Evolutionary conservation across 768 basidiomycete genomes (phyloP), one percentile per base, ranked within the genome.

Genomic region (Lentinula sp.): DNA sequence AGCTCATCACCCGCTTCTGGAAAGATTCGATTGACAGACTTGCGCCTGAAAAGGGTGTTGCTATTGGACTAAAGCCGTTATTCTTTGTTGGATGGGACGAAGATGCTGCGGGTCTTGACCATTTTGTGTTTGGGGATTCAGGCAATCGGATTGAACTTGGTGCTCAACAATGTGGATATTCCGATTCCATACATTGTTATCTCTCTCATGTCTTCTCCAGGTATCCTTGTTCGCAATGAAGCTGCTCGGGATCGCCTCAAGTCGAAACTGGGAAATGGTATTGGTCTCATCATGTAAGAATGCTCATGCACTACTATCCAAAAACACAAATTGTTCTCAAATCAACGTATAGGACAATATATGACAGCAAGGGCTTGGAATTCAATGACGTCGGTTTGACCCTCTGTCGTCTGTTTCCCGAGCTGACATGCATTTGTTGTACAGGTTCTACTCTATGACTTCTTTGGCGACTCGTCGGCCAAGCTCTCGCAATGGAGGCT

Each of bases 391-490:
- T 85, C 56, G 43, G 71, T 43, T 16, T 31, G 1, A 16, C 40
- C 6, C n/a, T 16, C 34, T 23, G 35, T 21, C 21, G 5, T 35
- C 16, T 48, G 32, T 48, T 53, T 42, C n/a, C 7, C 32, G 10
- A 28, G 28, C 16, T 15, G 15, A 57, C n/a, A 7, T 9, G 28
- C 28, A 1, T 34, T 16, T 28, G 11, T n/a, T 58, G 4, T 48
- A 3, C 60, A 89, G 88, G 88, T 91, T 4, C 74, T 91, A 3
- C 66, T 91, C 10, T 90, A 85, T 65, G 84, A 91, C 63, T 90
- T 90, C 70, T 91, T 91, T 65, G 78, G 82, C 28, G 86, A 88
- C 64, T 91, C 89, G 0, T 64, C 67, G 0, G 70, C 81, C 2
- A 78, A 78, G 43, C 60, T 68, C 1, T 70, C 80, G 0, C 84